These are phyloP conservation scores for Platanthera zijinensis DNA, from an alignment of 106 monocot species.

Conservation along the genomic window DNA sequence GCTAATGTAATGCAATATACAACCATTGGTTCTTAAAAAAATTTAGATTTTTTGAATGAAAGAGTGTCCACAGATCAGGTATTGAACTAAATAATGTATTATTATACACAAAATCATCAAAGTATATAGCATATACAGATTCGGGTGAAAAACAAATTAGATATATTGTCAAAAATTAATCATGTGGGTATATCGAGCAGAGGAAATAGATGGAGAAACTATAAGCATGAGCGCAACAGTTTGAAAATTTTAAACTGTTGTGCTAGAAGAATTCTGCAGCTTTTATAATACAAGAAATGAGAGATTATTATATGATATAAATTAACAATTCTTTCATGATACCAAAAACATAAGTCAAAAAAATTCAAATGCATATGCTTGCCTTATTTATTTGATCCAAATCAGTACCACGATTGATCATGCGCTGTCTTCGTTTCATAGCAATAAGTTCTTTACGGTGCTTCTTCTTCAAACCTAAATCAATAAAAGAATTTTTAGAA, in stretches of 20 bases:
- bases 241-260: background rate
- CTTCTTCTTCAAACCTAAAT: slow-evolving; percentile 80
- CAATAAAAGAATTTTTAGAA: slow-evolving; percentile 5
- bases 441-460: slow-evolving; percentile 80
- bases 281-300: background rate
- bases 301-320: background rate
- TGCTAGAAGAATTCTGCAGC: background rate
- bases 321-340: background rate
- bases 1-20: background rate
- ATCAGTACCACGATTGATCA: slow-evolving; percentile 89
- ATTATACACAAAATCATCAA: background rate
- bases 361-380: slow-evolving; percentile 4
- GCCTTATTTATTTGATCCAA: slow-evolving; percentile 89
- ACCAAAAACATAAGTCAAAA: background rate
- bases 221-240: background rate
- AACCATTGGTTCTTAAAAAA: background rate
- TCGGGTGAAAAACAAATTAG: too few relatives aligned
- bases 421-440: slow-evolving; percentile 63
- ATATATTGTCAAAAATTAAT: too few relatives aligned
- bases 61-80: too few relatives aligned
- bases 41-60: background rate
- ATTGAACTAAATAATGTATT: too few relatives aligned
- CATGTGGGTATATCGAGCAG: background rate
- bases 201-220: background rate
- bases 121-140: background rate